phyloP scores from a whole-genome alignment of 169 alveolate species.

The Plasmodium gonderi region DNA sequence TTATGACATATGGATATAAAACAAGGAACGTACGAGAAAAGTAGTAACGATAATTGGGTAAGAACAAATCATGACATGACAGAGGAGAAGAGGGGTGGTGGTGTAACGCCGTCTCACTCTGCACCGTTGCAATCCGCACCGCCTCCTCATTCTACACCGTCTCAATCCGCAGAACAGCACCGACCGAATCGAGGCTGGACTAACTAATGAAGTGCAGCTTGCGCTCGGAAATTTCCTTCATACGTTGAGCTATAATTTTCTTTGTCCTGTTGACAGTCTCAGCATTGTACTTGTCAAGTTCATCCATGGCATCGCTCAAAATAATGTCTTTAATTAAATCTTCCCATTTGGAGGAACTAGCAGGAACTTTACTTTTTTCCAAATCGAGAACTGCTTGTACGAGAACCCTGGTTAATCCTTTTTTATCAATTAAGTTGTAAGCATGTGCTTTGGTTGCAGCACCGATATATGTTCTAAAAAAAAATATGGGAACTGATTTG shows the following conservation, averaged over 20 bases:
- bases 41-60: too few species aligned
- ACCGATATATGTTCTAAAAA: constrained; percentile 86
- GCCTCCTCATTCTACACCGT: neutral
- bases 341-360: constrained; percentile 84
- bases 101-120: too few species aligned
- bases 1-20: too few species aligned
- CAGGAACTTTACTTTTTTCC: constrained; percentile 79
- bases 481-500: constrained; percentile 87
- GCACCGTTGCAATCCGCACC: neutral
- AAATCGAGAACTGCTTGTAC: constrained; percentile 85
- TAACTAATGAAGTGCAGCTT: constrained; percentile 40
- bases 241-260: constrained; percentile 80
- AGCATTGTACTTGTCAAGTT: constrained; percentile 83
- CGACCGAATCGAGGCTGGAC: neutral
- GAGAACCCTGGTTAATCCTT: constrained; percentile 85
- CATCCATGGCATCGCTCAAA: constrained; percentile 84
- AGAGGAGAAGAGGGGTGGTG: too few species aligned
- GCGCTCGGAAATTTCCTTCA: constrained; percentile 77
- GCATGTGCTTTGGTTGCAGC: constrained; percentile 89
- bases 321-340: constrained; percentile 83
- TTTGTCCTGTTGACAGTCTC: constrained; percentile 81
- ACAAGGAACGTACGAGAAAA: too few species aligned
- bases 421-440: constrained; percentile 81
- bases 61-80: too few species aligned
- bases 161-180: too few species aligned